Base-by-base conservation (phyloP, 1,284 basidiomycete genomes). In the Entoloma clypeatum region DNA sequence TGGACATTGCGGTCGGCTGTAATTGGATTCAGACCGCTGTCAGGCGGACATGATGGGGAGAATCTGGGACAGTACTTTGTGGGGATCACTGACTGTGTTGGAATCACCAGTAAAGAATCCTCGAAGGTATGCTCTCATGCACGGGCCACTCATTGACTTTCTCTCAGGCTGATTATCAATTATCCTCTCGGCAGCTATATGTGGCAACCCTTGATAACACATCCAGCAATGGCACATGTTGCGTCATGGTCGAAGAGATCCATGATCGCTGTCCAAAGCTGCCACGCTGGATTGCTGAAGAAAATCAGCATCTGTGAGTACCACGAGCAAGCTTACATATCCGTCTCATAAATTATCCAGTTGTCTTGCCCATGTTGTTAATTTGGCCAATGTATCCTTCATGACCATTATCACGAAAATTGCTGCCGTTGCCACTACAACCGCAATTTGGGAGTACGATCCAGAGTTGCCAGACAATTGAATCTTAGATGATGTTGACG, bases 361-460 rank as follows among this genome's bases (percentile, higher is more conserved):
- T 8, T 39, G 37, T 24, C 28, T 39, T 13, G 37, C 27, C 19
- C 36, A 38, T 38, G 36, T 38, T n/a, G 26, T 33, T 13, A 40
- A 40, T 22, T 22, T 40, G 11, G 28, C 29, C 10, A 32, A 23
- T 13, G 29, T 33, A 10, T 28, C 22, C 13, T 28, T 40, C 6
- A 40, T 40, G 28, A 22, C 14, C 19, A 14, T 32, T 18, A 40
- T 40, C 17, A 40, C 30, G 17, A 40, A 40, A 22, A 41, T 41
- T 17, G 39, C 14, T 9, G 39, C 39, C 6, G 22, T 41, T 10
- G 39, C 33, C 17, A 34, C 3, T 4, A 41, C 30, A 22, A n/a
- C n/a, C n/a, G 39, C 39, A 3, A 41, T 41, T 22, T 41, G 39
- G 39, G 39, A 41, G 25, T 41, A 34, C 22, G 37, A 39, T n/a